phyloP scores from a whole-genome alignment of 805 yeast species.

The Wickerhamiella alocasiicola region DNA sequence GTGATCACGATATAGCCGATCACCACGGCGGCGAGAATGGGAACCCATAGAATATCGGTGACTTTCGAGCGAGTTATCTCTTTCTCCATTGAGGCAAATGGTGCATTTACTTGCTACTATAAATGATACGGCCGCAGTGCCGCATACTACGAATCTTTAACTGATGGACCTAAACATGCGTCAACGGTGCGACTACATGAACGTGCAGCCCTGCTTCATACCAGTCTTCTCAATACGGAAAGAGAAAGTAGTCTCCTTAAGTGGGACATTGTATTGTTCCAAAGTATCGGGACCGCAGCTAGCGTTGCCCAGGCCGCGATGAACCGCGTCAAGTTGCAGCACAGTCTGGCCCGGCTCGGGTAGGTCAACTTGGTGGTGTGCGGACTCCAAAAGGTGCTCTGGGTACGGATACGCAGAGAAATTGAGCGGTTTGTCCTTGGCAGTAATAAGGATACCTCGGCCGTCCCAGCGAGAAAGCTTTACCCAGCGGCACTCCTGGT shows the following conservation, averaged over 20 bases:
- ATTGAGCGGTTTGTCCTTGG: constrained; percentile 6
- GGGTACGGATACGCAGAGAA: constrained; percentile 15
- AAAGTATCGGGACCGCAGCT: constrained; percentile 24
- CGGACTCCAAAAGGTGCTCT: constrained; percentile 16
- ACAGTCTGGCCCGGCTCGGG: constrained; percentile 12
- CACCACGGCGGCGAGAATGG: constrained; percentile 30
- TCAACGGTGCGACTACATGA: constrained; percentile 1
- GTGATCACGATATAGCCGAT: constrained; percentile 64
- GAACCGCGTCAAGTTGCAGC: constrained; percentile 22
- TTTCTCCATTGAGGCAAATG: constrained; percentile 1
- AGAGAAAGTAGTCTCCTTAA: not conserved
- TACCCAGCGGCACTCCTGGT: constrained; percentile 27
- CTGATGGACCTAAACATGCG: too few relatives aligned
- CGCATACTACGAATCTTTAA: too few relatives aligned
- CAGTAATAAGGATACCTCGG: constrained; percentile 10
- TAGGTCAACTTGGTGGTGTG: constrained; percentile 23
- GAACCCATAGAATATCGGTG: constrained; percentile 17
- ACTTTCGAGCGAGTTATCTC: not conserved
- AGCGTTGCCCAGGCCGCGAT: constrained; percentile 24
- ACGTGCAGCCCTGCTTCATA: constrained; percentile 1
- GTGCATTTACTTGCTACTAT: not conserved
- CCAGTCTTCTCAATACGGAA: constrained; percentile 5
- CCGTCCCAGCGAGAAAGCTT: constrained; percentile 8
- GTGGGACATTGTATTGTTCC: constrained; percentile 14
- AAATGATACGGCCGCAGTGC: not conserved